phyloP scores from a whole-genome alignment of 192 early-diverging fungal species.

The Dissophora ornata region DNA sequence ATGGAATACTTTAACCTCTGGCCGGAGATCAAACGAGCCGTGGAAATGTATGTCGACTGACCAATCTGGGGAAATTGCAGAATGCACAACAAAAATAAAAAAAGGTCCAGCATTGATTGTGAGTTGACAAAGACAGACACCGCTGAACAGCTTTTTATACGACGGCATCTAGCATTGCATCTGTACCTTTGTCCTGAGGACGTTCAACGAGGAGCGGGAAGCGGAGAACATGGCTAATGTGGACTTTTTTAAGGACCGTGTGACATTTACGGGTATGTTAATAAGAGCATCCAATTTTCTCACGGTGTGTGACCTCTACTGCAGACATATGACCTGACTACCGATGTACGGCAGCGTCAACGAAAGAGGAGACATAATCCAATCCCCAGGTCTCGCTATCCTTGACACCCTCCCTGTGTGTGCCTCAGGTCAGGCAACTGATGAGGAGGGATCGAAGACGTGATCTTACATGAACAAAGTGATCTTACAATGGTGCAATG shows the following conservation, averaged over 20 bases:
- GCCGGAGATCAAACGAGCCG: conserved; percentile 47
- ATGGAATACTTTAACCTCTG: conserved; percentile 50
- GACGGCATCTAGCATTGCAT: not conserved
- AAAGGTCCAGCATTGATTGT: not conserved
- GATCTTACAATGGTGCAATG: no score
- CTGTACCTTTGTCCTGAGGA: conserved; percentile 43
- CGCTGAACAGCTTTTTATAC: no score
- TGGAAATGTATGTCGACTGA: conserved; percentile 51
- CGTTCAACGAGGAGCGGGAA: conserved; percentile 38
- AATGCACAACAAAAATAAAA: not conserved
- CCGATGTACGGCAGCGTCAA: no score
- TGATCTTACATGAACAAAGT: no score
- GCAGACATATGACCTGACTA: no score
- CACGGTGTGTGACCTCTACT: not conserved
- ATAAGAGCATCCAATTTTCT: no score
- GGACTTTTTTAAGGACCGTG: not conserved
- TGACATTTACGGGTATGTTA: no score
- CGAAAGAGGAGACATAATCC: no score
- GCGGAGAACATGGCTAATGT: conserved; percentile 38
- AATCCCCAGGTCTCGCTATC: no score
- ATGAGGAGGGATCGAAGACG: not conserved
- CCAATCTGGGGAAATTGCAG: conserved; percentile 24
- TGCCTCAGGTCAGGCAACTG: no score
- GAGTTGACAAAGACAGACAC: no score
- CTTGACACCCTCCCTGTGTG: no score